These are phyloP conservation scores for Dothideomycetes sp. DNA, from an alignment of 2,329 filamentous ascomycete genomes.

Conservation along the genomic window DNA sequence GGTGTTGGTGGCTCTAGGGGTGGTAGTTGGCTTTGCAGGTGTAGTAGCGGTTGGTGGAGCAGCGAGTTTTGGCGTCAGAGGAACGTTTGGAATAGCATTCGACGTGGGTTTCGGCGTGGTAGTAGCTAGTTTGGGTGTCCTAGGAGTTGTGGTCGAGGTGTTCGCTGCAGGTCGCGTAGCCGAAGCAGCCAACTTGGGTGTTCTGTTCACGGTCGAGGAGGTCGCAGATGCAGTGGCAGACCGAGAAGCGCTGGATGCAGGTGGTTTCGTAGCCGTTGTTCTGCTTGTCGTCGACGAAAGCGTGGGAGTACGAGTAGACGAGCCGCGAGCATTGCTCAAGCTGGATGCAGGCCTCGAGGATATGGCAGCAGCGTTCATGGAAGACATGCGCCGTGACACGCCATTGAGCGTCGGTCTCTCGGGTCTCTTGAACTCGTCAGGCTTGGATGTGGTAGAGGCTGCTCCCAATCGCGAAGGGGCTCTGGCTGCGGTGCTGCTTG, in stretches of 20 bases:
- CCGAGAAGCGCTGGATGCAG: neutral
- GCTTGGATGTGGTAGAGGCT: too few species aligned
- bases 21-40: too few species aligned
- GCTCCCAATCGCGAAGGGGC: conserved; percentile 6
- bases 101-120: neutral
- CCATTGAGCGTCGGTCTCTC: conserved; percentile 11
- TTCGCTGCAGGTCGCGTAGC: too few species aligned
- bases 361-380: conserved; percentile 2
- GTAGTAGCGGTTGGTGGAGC: neutral
- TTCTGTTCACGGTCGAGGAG: conserved; percentile 2
- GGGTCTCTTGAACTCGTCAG: conserved; percentile 9
- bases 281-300: neutral
- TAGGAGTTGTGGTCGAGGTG: neutral
- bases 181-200: conserved; percentile 6
- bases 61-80: neutral
- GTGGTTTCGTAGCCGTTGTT: neutral
- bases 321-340: neutral
- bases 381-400: conserved; percentile 11
- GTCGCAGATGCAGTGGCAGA: neutral
- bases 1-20: neutral
- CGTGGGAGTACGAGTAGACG: conserved; percentile 2
- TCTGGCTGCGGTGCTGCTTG: conserved; percentile 3
- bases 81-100: too few species aligned
- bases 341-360: conserved; percentile 1
- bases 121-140: neutral